Evolutionary conservation across 2,329 filamentous ascomycete genomes (phyloP).

Genomic region (Fusarium burgessii): DNA sequence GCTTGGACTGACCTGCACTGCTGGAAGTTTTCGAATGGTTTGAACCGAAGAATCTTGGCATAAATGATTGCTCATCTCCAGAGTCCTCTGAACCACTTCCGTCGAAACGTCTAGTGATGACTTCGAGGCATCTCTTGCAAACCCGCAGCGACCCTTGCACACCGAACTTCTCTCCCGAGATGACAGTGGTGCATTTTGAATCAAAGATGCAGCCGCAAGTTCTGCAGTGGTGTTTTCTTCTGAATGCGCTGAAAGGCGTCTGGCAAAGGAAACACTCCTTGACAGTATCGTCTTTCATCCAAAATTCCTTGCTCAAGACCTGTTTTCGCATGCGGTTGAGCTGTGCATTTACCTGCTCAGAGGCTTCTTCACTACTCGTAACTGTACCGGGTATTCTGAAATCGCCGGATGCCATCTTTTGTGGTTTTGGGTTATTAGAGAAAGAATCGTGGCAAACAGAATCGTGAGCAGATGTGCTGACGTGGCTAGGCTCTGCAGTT

Average conservation of each 20-base stretch:
- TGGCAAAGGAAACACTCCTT: constrained; percentile 97
- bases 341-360: constrained; percentile 69
- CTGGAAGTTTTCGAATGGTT: constrained; percentile 61
- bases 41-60: constrained; percentile 72
- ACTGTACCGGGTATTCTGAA: constrained; percentile 68
- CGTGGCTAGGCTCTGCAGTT: constrained; percentile 66
- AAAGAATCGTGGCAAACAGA: constrained; percentile 70
- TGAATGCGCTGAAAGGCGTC: constrained; percentile 90
- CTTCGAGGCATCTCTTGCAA: constrained; percentile 90
- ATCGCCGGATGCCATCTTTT: constrained; percentile 59
- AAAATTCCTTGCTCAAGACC: constrained; percentile 93
- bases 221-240: constrained; percentile 96
- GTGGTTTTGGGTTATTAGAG: constrained; percentile 58
- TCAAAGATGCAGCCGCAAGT: constrained; percentile 99
- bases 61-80: constrained; percentile 78
- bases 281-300: constrained; percentile 99
- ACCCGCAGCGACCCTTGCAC: constrained; percentile 87
- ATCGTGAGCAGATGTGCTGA: constrained; percentile 70
- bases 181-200: constrained; percentile 93
- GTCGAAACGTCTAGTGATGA: constrained; percentile 91
- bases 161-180: constrained; percentile 87
- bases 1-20: constrained; percentile 48
- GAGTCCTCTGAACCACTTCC: constrained; percentile 90
- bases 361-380: constrained; percentile 64
- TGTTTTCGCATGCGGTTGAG: constrained; percentile 83